phyloP scores from a whole-genome alignment of 352 stramenopile species.

The Phytophthora agathidicida region DNA sequence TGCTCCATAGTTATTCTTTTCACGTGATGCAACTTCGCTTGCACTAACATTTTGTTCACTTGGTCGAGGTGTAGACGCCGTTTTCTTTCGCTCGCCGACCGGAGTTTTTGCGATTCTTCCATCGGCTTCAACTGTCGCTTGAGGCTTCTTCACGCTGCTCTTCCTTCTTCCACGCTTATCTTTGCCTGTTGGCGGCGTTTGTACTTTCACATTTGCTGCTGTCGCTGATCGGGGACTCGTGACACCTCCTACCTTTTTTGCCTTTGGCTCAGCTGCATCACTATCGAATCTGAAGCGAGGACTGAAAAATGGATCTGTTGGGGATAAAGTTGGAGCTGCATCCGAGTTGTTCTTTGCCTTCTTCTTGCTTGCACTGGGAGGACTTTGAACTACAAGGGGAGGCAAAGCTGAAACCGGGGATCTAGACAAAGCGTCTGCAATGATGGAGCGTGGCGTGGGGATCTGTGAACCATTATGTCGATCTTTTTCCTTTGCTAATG shows the following conservation, averaged over 20 bases:
- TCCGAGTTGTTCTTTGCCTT: conserved; percentile 7
- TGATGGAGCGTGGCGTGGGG: conserved; percentile 57
- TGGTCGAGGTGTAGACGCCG: background rate
- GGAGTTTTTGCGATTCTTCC: background rate
- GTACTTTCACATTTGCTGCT: background rate
- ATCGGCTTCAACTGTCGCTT: background rate
- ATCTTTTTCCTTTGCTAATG: conserved; percentile 51
- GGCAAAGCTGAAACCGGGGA: conserved; percentile 46
- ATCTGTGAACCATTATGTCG: conserved; percentile 28
- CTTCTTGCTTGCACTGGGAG: conserved; percentile 16
- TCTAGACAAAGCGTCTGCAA: conserved; percentile 58
- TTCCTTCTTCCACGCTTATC: conserved; percentile 23
- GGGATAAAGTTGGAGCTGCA: conserved; percentile 28
- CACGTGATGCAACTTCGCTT: background rate
- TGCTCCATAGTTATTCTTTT: too few relatives aligned
- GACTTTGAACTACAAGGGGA: conserved; percentile 29
- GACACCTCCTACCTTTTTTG: conserved; percentile 8
- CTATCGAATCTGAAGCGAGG: conserved; percentile 64
- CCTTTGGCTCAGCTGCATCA: background rate
- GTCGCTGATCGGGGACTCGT: background rate
- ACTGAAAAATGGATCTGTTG: conserved; percentile 73
- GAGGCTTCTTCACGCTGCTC: conserved; percentile 25
- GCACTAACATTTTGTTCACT: background rate
- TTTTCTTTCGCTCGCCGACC: conserved; percentile 3
- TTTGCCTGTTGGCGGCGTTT: conserved; percentile 5